Evolutionary conservation across 495 filamentous ascomycete species (phyloP), one percentile per base, ranked within the genome.

Genomic region (Tricharina praecox): DNA sequence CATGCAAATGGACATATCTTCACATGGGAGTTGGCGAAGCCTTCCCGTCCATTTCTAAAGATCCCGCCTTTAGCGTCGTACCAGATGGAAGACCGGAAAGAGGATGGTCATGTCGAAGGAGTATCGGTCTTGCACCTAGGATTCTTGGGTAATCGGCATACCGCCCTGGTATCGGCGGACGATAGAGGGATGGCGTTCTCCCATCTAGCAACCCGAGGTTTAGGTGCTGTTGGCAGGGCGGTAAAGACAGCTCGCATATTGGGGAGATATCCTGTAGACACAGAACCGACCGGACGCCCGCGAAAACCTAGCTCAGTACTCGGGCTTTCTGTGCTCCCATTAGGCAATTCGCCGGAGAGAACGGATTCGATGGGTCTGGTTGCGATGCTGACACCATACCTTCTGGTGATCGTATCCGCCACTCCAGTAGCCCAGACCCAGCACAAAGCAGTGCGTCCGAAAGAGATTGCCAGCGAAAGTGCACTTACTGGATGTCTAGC

Each of bases 151-250:
- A 93, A 82, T 11, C 70, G 90, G 44, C 92, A 93, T 57, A 96
- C 90, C 30, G 90, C 90, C 32, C 67, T 99, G n/a, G 84, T 93
- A 21, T 99, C 90, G n/a, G 88, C 88, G 0, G 86, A 99, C 62
- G 85, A 88, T 56, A 73, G 74, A 32, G 90, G 90, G 36, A 96
- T 99, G 90, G 87, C 88, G 7, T 99, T 99, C 61, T 93, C 92
- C 4, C 92, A 96, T 63, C 71, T 96, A 24, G 92, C 90, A 23
- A 94, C 86, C 11, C 68, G 90, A 51, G 90, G 90, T 16, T 79
- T 88, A 51, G 88, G 92, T 5, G 72, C 85, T 20, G 71, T 96
- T 28, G 85, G 76, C 9, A 76, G 90, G 52, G 79, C 75, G 1
- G 81, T 99, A 46, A 93, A 84, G 64, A 88, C 84, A 7, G 85